These are phyloP conservation scores for Leccinum barrowsii DNA, from an alignment of 768 basidiomycete species.

Conservation along the genomic window DNA sequence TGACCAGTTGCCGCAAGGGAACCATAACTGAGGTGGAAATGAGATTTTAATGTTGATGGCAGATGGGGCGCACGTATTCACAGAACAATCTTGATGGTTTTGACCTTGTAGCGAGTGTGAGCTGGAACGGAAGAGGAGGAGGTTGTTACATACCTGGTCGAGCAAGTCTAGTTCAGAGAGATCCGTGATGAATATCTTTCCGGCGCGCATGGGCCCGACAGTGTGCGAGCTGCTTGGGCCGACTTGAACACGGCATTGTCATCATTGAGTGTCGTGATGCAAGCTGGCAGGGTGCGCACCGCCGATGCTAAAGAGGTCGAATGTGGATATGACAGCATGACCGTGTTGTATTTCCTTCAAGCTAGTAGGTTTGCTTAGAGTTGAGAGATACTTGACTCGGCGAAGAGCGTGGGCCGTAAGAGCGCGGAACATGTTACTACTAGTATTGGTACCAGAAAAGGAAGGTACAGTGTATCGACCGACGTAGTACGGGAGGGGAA, in stretches of 20 bases:
- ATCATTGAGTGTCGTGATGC: neutral
- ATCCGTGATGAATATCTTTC: conserved; percentile 81
- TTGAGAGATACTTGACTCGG: conserved; percentile 3
- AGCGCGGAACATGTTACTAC: neutral
- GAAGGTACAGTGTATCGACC: conserved; percentile 5
- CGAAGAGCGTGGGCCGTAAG: conserved; percentile 5
- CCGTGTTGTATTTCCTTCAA: conserved; percentile 41
- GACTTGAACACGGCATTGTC: conserved; percentile 38
- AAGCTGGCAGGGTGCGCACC: conserved; percentile 42
- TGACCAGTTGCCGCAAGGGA: conserved; percentile 88
- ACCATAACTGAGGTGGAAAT: conserved; percentile 59
- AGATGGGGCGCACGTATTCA: conserved; percentile 34
- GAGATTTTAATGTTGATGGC: neutral
- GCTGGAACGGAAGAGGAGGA: neutral
- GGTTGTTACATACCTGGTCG: conserved; percentile 48
- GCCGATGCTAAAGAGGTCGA: conserved; percentile 90
- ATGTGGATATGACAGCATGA: conserved; percentile 91
- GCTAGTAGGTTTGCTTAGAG: neutral
- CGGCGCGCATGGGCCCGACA: conserved; percentile 87
- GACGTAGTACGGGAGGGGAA: neutral
- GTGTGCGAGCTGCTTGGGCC: conserved; percentile 65
- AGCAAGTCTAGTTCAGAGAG: conserved; percentile 64
- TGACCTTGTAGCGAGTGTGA: conserved; percentile 45
- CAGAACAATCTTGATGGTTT: conserved; percentile 81
- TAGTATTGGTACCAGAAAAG: neutral